Percentiles rank a stretch among this genome's conserved stretches.
Evolutionary conservation across 176 grass and related monocot species (phyloP).

Genomic region (Eleusine coracana): DNA sequence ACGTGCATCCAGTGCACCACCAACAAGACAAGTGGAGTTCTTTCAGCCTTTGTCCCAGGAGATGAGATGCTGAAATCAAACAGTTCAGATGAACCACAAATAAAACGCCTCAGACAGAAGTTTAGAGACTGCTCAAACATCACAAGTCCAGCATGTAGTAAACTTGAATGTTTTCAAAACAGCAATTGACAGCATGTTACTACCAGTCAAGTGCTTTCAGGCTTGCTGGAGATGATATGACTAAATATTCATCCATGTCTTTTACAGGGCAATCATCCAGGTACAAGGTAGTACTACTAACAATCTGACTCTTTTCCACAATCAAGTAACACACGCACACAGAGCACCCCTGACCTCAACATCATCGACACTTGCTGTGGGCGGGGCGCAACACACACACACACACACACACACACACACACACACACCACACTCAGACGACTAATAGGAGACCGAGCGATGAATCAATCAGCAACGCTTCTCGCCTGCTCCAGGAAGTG

Average conservation of each 20-base stretch:
- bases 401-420: neutral
- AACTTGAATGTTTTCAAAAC: neutral
- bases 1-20: neutral
- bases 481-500: conserved; percentile 71
- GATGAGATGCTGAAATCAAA: neutral
- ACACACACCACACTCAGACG: conserved; percentile 44
- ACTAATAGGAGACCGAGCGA: conserved; percentile 59
- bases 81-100: neutral
- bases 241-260: conserved; percentile 22
- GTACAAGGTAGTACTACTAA: conserved; percentile 25
- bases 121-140: neutral
- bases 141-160: neutral
- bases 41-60: too few relatives aligned
- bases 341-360: conserved; percentile 30
- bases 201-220: neutral
- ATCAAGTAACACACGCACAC: conserved; percentile 14
- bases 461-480: conserved; percentile 89
- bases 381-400: conserved; percentile 22
- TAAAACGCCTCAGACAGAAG: neutral
- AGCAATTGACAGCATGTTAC: neutral
- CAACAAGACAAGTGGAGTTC: neutral
- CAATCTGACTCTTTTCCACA: conserved; percentile 13
- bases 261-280: conserved; percentile 30
- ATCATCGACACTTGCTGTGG: conserved; percentile 35
- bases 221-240: conserved; percentile 5